Percentiles rank a stretch among this genome's conserved stretches.
Conservation (phyloP, 805 yeast species). For the Hanseniaspora lindneri region DNA sequence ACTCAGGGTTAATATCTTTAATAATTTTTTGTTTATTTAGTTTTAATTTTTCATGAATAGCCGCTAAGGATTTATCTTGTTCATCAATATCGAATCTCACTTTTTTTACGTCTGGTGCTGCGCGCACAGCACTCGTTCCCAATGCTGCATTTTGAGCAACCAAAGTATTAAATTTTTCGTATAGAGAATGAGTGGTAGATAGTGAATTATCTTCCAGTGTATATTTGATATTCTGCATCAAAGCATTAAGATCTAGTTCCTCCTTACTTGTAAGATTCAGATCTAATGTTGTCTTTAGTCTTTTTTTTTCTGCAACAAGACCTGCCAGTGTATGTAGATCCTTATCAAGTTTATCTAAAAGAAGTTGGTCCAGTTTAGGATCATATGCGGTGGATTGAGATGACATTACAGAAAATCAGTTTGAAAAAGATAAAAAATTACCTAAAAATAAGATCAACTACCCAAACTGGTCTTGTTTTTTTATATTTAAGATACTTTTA, state of each 20-base stretch:
- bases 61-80: conserved; percentile 7
- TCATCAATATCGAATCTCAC: conserved; percentile 12
- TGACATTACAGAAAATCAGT: too few relatives aligned
- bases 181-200: neutral
- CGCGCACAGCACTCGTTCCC: too few relatives aligned
- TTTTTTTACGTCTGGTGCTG: conserved; percentile 5
- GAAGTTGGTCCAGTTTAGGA: too few relatives aligned
- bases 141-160: too few relatives aligned
- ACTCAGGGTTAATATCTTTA: conserved; percentile 10
- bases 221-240: neutral
- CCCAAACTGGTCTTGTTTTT: too few relatives aligned
- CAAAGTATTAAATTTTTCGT: neutral
- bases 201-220: neutral
- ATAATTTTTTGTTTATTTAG: conserved; percentile 5
- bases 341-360: neutral
- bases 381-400: too few relatives aligned
- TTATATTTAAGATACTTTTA: too few relatives aligned
- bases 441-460: too few relatives aligned
- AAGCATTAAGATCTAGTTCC: neutral
- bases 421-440: too few relatives aligned
- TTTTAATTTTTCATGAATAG: conserved; percentile 3
- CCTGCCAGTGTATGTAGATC: neutral
- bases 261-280: neutral
- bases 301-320: neutral
- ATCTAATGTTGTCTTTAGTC: neutral